Percentiles rank a stretch among this genome's conserved stretches.
Conservation (phyloP, 805 yeast species). For the Wickerhamomyces tratensis region DNA sequence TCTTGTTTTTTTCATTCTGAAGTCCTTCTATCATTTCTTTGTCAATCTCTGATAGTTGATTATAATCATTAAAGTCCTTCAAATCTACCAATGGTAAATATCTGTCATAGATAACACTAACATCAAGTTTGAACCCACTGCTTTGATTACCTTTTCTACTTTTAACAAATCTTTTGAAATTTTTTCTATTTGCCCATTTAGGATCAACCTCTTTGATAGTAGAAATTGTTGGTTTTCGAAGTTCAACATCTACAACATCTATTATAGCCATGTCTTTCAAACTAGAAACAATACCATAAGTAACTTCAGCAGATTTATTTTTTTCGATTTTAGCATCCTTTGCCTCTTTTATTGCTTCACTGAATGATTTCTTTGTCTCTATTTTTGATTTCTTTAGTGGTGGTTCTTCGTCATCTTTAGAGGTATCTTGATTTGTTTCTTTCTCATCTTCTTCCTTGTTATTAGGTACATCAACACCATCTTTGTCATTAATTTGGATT, state of each 20-base stretch:
- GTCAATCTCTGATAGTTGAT: not conserved
- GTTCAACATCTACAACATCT: slow-evolving; percentile 18
- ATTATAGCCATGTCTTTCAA: slow-evolving; percentile 26
- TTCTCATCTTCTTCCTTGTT: not conserved
- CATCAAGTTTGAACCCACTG: slow-evolving; percentile 4
- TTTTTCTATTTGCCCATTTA: slow-evolving; percentile 24
- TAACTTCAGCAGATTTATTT: slow-evolving; percentile 6
- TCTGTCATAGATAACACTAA: slow-evolving; percentile 3
- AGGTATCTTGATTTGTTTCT: not conserved
- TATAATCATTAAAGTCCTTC: not conserved
- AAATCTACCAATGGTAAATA: not conserved
- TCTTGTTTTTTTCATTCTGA: not conserved
- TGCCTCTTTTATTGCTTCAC: slow-evolving; percentile 13
- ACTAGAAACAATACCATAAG: slow-evolving; percentile 18
- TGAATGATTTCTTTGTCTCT: slow-evolving; percentile 7
- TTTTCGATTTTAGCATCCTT: slow-evolving; percentile 11
- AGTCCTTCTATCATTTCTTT: not conserved
- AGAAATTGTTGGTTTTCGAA: slow-evolving; percentile 1
- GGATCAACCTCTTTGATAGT: slow-evolving; percentile 1
- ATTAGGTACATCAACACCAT: not conserved
- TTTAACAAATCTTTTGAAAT: slow-evolving; percentile 30
- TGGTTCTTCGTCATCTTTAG: not conserved
- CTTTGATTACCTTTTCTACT: slow-evolving; percentile 6
- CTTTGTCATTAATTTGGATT: too few relatives aligned
- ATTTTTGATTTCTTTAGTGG: not conserved